Evolutionary conservation across 2,329 filamentous ascomycete species (phyloP), one percentile per base, ranked within the genome.

Genomic region (Bipolaris bicolor): DNA sequence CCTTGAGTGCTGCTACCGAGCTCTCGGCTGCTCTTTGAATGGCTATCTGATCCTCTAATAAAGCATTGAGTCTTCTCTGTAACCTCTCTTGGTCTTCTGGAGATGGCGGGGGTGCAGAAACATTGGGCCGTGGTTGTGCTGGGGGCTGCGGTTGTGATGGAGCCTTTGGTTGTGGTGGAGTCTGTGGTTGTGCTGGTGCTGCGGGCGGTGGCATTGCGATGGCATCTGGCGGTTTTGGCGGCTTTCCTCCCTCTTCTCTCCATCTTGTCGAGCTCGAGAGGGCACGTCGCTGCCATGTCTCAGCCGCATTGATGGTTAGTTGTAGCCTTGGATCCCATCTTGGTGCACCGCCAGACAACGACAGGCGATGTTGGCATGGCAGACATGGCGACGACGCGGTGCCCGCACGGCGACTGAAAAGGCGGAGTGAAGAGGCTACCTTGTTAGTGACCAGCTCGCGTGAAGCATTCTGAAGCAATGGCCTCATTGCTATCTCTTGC

Each of bases 401-500:
- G 20, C 49, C 49, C 10, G 57, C 39, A 33, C 65, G 57, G 41
- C 45, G 48, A 15, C 47, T 55, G 33, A 64, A 57, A 31, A 64
- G 22, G 45, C 51, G 65, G 31, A 57, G 59, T 18, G 58, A 55
- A 13, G 62, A 45, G 7, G 57, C 58, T 61, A 63, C 29, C 26
- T 52, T 49, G 46, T 64, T 58, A 60, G 65, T 62, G 37, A 58
- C 52, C 48, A 74, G 57, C 47, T 67, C 70, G 62, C 74, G 73
- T 57, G 74, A 74, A 68, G 73, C 76, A 76, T 76, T 66, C 67
- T 76, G 74, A 66, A 78, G 70, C 72, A 77, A 67, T 63, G 73
- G 73, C 71, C 71, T 72, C 76, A 78, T 78, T 60, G 70, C 73
- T 70, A 46, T 41, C 55, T 54, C 50, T 55, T 58, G 46, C 52